Percentiles rank a stretch among this genome's conserved stretches.
phyloP scores from a whole-genome alignment of 1,284 basidiomycete genomes.

The Ustilago hordei region DNA sequence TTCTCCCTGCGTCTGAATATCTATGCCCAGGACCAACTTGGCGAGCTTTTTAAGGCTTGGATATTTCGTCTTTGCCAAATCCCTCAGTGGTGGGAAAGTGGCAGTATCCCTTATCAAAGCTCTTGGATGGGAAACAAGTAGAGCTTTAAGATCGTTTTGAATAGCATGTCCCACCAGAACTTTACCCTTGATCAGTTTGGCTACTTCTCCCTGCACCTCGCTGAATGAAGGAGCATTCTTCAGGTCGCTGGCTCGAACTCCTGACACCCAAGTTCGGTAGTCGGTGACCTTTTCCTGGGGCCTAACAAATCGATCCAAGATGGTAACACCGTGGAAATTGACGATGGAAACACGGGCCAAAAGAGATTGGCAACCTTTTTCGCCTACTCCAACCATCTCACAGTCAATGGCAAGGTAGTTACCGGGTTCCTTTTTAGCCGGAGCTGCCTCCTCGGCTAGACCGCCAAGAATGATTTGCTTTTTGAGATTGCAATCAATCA shows the following conservation, averaged over 20 bases:
- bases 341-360: constrained; percentile 92
- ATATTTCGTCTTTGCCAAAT: constrained; percentile 75
- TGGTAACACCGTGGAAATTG: constrained; percentile 85
- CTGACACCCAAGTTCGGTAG: constrained; percentile 91
- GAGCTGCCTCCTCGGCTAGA: constrained; percentile 25
- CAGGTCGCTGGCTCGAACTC: constrained; percentile 83
- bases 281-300: constrained; percentile 91
- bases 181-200: constrained; percentile 81
- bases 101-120: constrained; percentile 86
- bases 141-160: constrained; percentile 88
- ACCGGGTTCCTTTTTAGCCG: constrained; percentile 72
- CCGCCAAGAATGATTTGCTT: constrained; percentile 57
- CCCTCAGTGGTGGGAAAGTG: constrained; percentile 72
- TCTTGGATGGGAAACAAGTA: constrained; percentile 89
- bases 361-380: constrained; percentile 81
- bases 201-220: constrained; percentile 83
- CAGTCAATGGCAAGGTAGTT: constrained; percentile 89
- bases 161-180: constrained; percentile 94
- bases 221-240: constrained; percentile 79
- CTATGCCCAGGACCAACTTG: constrained; percentile 82
- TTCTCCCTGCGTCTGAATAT: constrained; percentile 77
- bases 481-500: constrained; percentile 53
- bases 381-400: constrained; percentile 96
- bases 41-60: constrained; percentile 85
- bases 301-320: constrained; percentile 87